Evolutionary conservation across 2,329 filamentous ascomycete species (phyloP), one percentile per base, ranked within the genome.

Genomic region (Leptosphaerulina australis): DNA sequence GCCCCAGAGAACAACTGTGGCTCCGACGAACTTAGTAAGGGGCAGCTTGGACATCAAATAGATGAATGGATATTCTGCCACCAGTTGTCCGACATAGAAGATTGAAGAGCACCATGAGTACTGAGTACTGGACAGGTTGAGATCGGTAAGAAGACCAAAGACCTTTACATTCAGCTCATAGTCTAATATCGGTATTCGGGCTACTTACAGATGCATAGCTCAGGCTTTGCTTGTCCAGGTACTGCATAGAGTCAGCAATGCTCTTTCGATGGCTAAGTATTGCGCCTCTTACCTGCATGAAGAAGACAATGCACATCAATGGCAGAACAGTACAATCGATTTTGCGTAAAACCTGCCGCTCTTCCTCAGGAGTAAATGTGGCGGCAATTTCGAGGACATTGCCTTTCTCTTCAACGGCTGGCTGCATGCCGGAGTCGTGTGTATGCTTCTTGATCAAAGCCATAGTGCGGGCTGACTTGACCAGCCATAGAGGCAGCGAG

Each of bases 11-110:
- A 53, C n/a, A 1, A 81, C 70, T 0, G 76, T 79, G 1, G 63
- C 64, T 11, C 78, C 79, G 4, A 82, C 78, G 49, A 80, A 79
- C 47, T 77, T 78, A 26, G 77, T 76, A n/a, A 82, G 59, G 7
- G 73, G 77, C 3, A 82, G 68, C 4, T 74, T 69, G 25, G 72
- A 76, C 78, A 82, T 81, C 9, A 81, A 64, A 55, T 80, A 81
- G 38, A 79, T 78, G 49, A 77, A 78, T 1, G 79, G 79, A 47
- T 76, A 79, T 52, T 80, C 78, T 0, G 78, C 73, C 2, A 78
- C 41, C 8, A 62, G 44, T 33, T 58, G 55, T 37, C 73, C 73
- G 20, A 80, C 56, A 58, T 77, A 79, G 63, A 79, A 79, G 51
- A 79, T 74, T 6, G 72, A 75, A 8, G 67, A 74, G 22, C 68